Evolutionary conservation across 1,284 basidiomycete genomes (phyloP).

Genomic region (Moniliophthora roreri): DNA sequence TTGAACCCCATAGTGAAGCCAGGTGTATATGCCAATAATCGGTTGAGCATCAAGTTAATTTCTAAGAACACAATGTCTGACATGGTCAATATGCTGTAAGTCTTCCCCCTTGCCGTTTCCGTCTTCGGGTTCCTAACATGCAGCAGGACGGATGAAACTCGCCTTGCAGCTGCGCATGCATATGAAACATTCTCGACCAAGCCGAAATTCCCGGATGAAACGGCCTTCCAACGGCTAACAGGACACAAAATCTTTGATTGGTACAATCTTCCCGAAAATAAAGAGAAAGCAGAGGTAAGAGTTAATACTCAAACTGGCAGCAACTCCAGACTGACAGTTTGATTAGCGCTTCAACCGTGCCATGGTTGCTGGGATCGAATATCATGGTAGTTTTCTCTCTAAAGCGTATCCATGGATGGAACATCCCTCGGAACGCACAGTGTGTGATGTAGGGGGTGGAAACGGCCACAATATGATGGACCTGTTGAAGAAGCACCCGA

Average conservation of each 20-base stretch:
- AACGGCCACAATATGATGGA: conserved; percentile 42
- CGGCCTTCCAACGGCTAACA: conserved; percentile 10
- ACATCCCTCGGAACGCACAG: conserved; percentile 29
- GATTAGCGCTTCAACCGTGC: conserved; percentile 24
- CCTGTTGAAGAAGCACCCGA: conserved; percentile 37
- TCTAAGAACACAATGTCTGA: conserved; percentile 16
- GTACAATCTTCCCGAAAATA: conserved; percentile 1
- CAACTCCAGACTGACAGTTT: no score
- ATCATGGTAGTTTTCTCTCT: conserved; percentile 3
- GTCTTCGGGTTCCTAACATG: not conserved
- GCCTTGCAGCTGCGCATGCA: conserved; percentile 9
- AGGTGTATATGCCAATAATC: conserved; percentile 33
- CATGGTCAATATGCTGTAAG: no score
- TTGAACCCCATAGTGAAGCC: conserved; percentile 8
- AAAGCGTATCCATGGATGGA: conserved; percentile 44
- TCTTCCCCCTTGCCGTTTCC: conserved; percentile 22
- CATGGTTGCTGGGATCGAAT: conserved; percentile 28
- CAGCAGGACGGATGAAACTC: conserved; percentile 21
- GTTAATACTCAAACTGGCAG: no score
- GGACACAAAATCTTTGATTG: conserved; percentile 12
- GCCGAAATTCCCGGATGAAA: conserved; percentile 2
- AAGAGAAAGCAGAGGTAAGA: not conserved
- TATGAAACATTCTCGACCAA: conserved; percentile 9
- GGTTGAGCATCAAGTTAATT: conserved; percentile 28
- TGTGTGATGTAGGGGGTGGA: conserved; percentile 52